phyloP scores from a whole-genome alignment of 1,139 yeast genomes.

The Nadsonia starkeyi-henricii region DNA sequence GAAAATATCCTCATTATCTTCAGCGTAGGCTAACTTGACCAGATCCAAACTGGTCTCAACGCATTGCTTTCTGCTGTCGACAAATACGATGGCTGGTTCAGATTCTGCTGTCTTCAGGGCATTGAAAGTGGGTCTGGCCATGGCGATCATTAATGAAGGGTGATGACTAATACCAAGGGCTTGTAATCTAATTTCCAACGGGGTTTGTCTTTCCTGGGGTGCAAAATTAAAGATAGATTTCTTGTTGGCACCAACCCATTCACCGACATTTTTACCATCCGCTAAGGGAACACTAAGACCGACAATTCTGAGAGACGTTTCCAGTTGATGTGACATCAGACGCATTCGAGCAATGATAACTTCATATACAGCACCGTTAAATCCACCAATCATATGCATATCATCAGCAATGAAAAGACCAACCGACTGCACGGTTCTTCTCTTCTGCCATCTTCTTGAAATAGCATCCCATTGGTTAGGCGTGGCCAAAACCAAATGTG shows the following conservation, averaged over 20 bases:
- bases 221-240: conserved; percentile 54
- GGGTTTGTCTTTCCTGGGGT: conserved; percentile 30
- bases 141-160: conserved; percentile 37
- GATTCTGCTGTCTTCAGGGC: conserved; percentile 21
- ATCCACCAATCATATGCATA: conserved; percentile 51
- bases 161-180: conserved; percentile 38
- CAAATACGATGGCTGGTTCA: conserved; percentile 37
- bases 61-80: conserved; percentile 41
- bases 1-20: conserved; percentile 25
- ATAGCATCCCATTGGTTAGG: conserved; percentile 63
- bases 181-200: conserved; percentile 26
- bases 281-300: conserved; percentile 58
- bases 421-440: conserved; percentile 43
- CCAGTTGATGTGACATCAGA: conserved; percentile 51
- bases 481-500: conserved; percentile 63
- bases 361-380: conserved; percentile 53
- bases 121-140: conserved; percentile 36
- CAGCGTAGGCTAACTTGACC: conserved; percentile 25
- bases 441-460: conserved; percentile 68
- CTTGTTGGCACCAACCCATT: conserved; percentile 67
- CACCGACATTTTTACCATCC: conserved; percentile 65
- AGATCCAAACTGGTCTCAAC: conserved; percentile 38
- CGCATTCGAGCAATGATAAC: conserved; percentile 54
- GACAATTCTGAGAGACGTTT: conserved; percentile 40
- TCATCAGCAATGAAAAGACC: conserved; percentile 65